phyloP scores from a whole-genome alignment of 768 basidiomycete genomes.

The Phlebiopsis gigantea region DNA sequence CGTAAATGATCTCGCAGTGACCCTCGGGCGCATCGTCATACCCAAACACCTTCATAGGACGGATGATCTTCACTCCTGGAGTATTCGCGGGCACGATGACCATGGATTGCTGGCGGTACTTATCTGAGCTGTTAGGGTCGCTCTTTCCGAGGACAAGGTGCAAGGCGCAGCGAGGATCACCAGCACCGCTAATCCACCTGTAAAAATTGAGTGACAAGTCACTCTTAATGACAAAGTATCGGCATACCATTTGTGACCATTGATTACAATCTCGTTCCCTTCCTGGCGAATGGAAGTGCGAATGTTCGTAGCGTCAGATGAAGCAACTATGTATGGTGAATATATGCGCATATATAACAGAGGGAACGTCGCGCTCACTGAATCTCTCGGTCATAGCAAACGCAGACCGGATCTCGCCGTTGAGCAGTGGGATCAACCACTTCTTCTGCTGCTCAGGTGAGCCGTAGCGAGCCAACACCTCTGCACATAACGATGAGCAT shows the following conservation, averaged over 20 bases:
- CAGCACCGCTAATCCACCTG: conserved; percentile 98
- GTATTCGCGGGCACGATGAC: conserved; percentile 89
- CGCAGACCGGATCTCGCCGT: conserved; percentile 89
- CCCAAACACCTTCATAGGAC: conserved; percentile 92
- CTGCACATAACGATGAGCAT: conserved; percentile 33
- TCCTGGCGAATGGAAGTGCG: conserved; percentile 80
- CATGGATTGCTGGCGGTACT: conserved; percentile 85
- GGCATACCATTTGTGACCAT: conserved; percentile 85
- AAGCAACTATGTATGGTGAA: conserved; percentile 69
- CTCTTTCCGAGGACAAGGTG: conserved; percentile 96
- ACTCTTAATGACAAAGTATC: not conserved
- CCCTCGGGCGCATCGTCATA: conserved; percentile 97
- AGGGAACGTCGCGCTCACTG: conserved; percentile 36
- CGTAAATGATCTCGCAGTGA: conserved; percentile 92
- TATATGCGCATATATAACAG: too few species aligned
- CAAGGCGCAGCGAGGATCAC: conserved; percentile 82
- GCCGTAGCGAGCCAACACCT: conserved; percentile 96
- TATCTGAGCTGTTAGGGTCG: conserved; percentile 73
- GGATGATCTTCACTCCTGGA: conserved; percentile 81
- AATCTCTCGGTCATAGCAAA: conserved; percentile 98
- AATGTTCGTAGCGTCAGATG: conserved; percentile 94
- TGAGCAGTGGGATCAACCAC: conserved; percentile 84
- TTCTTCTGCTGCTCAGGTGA: conserved; percentile 84
- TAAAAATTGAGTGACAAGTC: conserved; percentile 22
- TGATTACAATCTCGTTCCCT: conserved; percentile 86